phyloP scores from a whole-genome alignment of 176 grass and related monocot species.

The Cymbopogon citratus region DNA sequence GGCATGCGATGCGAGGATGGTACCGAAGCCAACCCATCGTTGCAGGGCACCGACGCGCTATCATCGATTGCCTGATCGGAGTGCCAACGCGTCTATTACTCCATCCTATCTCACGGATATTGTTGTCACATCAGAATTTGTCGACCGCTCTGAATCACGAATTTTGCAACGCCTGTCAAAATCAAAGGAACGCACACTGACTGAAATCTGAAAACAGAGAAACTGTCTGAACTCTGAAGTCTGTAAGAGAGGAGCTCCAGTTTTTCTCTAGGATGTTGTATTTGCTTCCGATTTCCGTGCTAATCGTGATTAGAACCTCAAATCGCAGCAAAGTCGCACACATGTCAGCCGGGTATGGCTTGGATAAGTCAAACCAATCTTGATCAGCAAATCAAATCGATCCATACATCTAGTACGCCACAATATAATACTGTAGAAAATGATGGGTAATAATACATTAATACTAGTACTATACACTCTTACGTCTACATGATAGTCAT shows the following conservation, averaged over 20 bases:
- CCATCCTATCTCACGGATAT: too few relatives aligned
- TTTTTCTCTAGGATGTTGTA: not conserved
- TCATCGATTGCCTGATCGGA: too few relatives aligned
- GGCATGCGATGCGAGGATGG: too few relatives aligned
- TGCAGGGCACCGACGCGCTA: too few relatives aligned
- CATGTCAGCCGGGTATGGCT: not conserved
- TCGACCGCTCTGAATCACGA: not conserved
- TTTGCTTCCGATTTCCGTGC: not conserved
- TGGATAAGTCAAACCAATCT: not conserved
- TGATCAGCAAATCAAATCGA: not conserved
- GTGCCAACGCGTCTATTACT: too few relatives aligned
- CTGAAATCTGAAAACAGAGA: not conserved
- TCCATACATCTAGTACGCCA: not conserved
- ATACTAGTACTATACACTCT: not conserved
- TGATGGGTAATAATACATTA: not conserved
- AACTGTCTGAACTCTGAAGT: not conserved
- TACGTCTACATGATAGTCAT: not conserved
- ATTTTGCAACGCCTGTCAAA: not conserved
- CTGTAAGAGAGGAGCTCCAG: not conserved
- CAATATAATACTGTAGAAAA: not conserved
- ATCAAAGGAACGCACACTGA: not conserved
- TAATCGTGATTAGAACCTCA: not conserved
- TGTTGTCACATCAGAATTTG: not conserved
- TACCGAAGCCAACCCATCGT: too few relatives aligned
- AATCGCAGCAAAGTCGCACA: not conserved